Evolutionary conservation across 2,329 filamentous ascomycete species (phyloP).

Genomic region (Fusarium mangiferae): DNA sequence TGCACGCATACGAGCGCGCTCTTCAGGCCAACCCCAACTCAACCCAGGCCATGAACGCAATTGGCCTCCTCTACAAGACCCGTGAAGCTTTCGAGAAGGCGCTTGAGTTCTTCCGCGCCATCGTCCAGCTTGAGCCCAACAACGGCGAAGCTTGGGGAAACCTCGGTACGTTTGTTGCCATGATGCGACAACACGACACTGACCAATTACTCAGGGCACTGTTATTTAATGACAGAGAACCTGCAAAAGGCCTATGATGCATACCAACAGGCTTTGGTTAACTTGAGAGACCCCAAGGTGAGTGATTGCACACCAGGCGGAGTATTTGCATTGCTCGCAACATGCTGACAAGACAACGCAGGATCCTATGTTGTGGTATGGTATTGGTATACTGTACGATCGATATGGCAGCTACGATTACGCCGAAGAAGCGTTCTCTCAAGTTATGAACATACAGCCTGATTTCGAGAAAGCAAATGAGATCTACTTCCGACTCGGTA

Average conservation of each 20-base stretch:
- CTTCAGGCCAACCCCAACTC: conserved; percentile 89
- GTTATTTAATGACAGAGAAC: conserved; percentile 98
- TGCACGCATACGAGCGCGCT: conserved; percentile 90
- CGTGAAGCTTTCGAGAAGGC: conserved; percentile 95
- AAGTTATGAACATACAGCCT: conserved; percentile 98
- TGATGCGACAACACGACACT: conserved; percentile 22
- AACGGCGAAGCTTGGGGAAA: conserved; percentile 98
- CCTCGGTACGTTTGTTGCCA: conserved; percentile 69
- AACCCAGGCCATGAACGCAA: conserved; percentile 90
- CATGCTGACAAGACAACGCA: conserved; percentile 48
- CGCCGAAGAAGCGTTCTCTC: conserved; percentile 96
- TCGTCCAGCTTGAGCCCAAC: conserved; percentile 86
- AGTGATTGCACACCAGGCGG: conserved; percentile 30
- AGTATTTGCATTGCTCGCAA: background rate
- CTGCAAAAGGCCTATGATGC: conserved; percentile 96
- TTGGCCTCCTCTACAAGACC: conserved; percentile 88
- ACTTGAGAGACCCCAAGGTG: conserved; percentile 93
- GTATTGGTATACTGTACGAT: conserved; percentile 97
- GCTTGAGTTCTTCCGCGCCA: conserved; percentile 90
- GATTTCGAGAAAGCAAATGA: conserved; percentile 99
- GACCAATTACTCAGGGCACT: conserved; percentile 74
- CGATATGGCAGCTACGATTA: conserved; percentile 96
- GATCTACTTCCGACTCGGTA: conserved; percentile 98
- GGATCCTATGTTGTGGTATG: conserved; percentile 99
- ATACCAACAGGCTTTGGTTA: conserved; percentile 94